Evolutionary conservation across 2,329 filamentous ascomycete species (phyloP).

Genomic region (Fusarium napiforme): DNA sequence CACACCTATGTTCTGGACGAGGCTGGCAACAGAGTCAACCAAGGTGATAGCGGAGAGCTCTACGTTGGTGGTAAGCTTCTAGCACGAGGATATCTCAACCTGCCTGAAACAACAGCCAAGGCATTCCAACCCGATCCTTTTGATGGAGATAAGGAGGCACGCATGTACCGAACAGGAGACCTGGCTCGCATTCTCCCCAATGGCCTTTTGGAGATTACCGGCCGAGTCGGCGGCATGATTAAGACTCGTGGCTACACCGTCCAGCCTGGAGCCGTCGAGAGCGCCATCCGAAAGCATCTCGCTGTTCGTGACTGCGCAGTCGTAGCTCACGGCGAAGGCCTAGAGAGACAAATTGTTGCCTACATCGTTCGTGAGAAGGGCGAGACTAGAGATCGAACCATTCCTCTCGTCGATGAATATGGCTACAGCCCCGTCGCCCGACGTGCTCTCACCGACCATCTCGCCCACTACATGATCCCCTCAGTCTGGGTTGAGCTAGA

Average conservation of each 20-base stretch:
- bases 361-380: slow-evolving; percentile 78
- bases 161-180: slow-evolving; percentile 82
- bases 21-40: slow-evolving; percentile 69
- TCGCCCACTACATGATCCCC: slow-evolving; percentile 88
- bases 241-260: slow-evolving; percentile 83
- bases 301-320: slow-evolving; percentile 79
- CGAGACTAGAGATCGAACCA: slow-evolving; percentile 65
- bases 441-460: slow-evolving; percentile 69
- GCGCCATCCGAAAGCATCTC: slow-evolving; percentile 74
- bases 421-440: slow-evolving; percentile 78
- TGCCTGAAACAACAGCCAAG: slow-evolving; percentile 80
- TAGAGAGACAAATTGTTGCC: slow-evolving; percentile 79
- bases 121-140: slow-evolving; percentile 77
- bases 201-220: slow-evolving; percentile 79
- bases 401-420: slow-evolving; percentile 73
- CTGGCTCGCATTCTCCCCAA: slow-evolving; percentile 73
- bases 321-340: slow-evolving; percentile 77
- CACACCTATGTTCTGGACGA: slow-evolving; percentile 80
- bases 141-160: slow-evolving; percentile 65
- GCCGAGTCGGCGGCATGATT: slow-evolving; percentile 82
- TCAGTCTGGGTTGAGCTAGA: slow-evolving; percentile 80
- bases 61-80: slow-evolving; percentile 79
- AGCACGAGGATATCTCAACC: slow-evolving; percentile 81
- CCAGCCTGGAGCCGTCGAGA: slow-evolving; percentile 80
- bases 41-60: slow-evolving; percentile 75